Conservation (phyloP, 192 early-diverging fungal genomes). For the Coemansia umbellata region DNA sequence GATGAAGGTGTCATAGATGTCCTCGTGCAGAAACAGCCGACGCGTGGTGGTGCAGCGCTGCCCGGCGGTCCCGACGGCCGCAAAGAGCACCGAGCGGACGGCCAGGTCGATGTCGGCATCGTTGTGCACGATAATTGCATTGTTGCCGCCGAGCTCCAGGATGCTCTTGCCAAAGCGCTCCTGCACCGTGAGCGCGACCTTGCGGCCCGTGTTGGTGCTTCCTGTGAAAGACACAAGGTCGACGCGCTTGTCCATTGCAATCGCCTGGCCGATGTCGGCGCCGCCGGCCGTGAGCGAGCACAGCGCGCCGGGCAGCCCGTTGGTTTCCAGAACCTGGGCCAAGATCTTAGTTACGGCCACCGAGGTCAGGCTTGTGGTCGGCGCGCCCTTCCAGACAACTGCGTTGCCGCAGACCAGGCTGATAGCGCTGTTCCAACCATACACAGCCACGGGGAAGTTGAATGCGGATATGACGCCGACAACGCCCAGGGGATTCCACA, state of each 20-base stretch:
- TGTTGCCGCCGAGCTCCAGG: constrained; percentile 94
- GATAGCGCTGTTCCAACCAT: constrained; percentile 93
- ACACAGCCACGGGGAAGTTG: constrained; percentile 91
- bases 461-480: constrained; percentile 93
- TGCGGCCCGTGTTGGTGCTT: constrained; percentile 70
- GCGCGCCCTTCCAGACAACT: constrained; percentile 87
- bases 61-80: constrained; percentile 93
- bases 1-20: constrained; percentile 81
- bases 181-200: constrained; percentile 78
- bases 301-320: constrained; percentile 77
- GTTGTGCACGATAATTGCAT: constrained; percentile 87
- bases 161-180: constrained; percentile 83
- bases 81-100: constrained; percentile 82
- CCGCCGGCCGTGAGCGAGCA: constrained; percentile 83
- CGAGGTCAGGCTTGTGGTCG: constrained; percentile 71
- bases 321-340: constrained; percentile 72
- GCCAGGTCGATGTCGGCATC: constrained; percentile 91
- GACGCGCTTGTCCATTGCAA: constrained; percentile 67
- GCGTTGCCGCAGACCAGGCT: constrained; percentile 87
- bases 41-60: constrained; percentile 95
- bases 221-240: constrained; percentile 90
- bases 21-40: constrained; percentile 83
- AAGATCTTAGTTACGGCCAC: constrained; percentile 89
- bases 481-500: constrained; percentile 90
- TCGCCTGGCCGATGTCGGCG: constrained; percentile 74